Percentiles rank a stretch among this genome's conserved stretches.
Conservation (phyloP, 192 early-diverging fungal species). For the Backusella circina region DNA sequence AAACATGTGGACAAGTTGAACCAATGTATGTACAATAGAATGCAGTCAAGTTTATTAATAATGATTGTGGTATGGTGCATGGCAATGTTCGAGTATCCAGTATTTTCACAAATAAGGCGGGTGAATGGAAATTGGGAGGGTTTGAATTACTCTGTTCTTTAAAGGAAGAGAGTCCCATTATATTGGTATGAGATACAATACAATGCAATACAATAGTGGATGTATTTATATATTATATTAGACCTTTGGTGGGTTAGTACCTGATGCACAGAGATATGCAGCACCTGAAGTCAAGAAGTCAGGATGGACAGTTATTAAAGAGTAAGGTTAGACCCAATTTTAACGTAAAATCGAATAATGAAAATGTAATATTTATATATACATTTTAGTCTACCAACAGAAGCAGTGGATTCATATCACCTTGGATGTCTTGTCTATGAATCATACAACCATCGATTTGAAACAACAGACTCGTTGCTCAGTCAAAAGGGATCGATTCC, state of each 20-base stretch:
- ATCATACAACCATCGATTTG: slow-evolving; percentile 66
- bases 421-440: slow-evolving; percentile 82
- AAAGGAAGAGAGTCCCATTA: slow-evolving; percentile 64
- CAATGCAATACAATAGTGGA: not conserved
- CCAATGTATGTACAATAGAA: slow-evolving; percentile 40
- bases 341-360: too few species aligned
- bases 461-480: slow-evolving; percentile 44
- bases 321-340: slow-evolving; percentile 50
- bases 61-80: slow-evolving; percentile 84
- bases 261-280: slow-evolving; percentile 64
- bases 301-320: slow-evolving; percentile 56
- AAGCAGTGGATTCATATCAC: slow-evolving; percentile 77
- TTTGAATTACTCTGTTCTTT: slow-evolving; percentile 73
- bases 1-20: too few species aligned
- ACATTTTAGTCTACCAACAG: slow-evolving; percentile 31
- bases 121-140: slow-evolving; percentile 95
- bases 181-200: slow-evolving; percentile 41
- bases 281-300: slow-evolving; percentile 69
- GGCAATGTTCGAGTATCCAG: slow-evolving; percentile 77
- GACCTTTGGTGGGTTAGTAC: slow-evolving; percentile 62
- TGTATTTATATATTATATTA: not conserved
- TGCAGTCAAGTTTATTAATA: slow-evolving; percentile 84
- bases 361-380: too few species aligned
- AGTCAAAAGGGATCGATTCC: slow-evolving; percentile 57
- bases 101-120: slow-evolving; percentile 85